phyloP scores from a whole-genome alignment of 192 early-diverging fungal genomes.

The Obelidium mucronatum region DNA sequence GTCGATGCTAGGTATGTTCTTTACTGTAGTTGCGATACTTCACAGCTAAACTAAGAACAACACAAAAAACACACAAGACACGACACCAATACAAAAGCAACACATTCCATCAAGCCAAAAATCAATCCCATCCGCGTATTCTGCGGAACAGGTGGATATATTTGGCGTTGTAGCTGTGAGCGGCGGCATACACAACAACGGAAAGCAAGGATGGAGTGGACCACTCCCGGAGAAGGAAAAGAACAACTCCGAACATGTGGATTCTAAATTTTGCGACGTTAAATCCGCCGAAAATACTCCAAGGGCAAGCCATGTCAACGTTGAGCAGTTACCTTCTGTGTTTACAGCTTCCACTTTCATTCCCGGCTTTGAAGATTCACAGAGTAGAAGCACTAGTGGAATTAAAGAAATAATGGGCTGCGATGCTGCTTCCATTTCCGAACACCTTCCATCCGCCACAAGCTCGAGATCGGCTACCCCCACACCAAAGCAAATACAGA shows the following conservation, averaged over 20 bases:
- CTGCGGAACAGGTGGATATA: slow-evolving; percentile 3
- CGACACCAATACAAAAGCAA: background rate
- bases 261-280: background rate
- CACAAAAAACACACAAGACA: background rate
- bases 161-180: slow-evolving; percentile 24
- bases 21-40: too few species aligned
- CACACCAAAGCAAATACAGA: background rate
- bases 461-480: background rate
- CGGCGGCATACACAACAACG: slow-evolving; percentile 17
- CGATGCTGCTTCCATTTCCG: too few species aligned
- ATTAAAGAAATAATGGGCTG: too few species aligned
- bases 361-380: too few species aligned
- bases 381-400: too few species aligned
- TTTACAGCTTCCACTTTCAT: too few species aligned
- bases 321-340: too few species aligned
- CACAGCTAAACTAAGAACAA: background rate
- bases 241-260: background rate
- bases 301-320: background rate
- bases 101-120: slow-evolving; percentile 1
- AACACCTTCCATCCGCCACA: background rate
- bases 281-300: background rate
- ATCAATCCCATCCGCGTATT: slow-evolving; percentile 26
- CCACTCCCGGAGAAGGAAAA: background rate
- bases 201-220: slow-evolving; percentile 18
- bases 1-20: slow-evolving; percentile 8